phyloP scores from a whole-genome alignment of 371 early-diverging fungal genomes.

The Quaeritorhiza haematococci region DNA sequence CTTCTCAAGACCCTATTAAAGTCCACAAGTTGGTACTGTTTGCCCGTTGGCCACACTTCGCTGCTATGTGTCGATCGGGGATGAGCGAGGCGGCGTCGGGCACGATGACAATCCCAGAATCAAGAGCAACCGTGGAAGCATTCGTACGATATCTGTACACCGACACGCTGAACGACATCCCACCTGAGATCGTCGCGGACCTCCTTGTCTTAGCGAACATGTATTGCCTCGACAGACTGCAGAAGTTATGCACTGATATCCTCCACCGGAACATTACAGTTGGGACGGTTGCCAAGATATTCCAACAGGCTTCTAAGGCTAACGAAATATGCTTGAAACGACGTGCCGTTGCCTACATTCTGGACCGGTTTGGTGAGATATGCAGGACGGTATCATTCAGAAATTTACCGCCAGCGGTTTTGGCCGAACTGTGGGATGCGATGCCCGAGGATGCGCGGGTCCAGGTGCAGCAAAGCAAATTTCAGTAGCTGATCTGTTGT shows the following conservation, averaged over 20 bases:
- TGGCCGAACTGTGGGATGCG: too few relatives aligned
- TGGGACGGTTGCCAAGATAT: too few relatives aligned
- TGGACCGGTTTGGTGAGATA: too few relatives aligned
- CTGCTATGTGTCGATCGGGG: constrained; percentile 44
- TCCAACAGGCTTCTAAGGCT: too few relatives aligned
- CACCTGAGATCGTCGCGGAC: constrained; percentile 46
- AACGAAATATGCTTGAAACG: too few relatives aligned
- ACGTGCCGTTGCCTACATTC: too few relatives aligned
- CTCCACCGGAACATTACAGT: too few relatives aligned
- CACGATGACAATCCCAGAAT: constrained; percentile 48
- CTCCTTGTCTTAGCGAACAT: constrained; percentile 60
- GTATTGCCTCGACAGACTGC: constrained; percentile 54
- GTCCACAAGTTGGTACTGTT: constrained; percentile 58
- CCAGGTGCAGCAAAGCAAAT: too few relatives aligned
- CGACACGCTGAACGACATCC: constrained; percentile 45
- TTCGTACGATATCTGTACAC: constrained; percentile 60
- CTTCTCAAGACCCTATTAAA: constrained; percentile 43
- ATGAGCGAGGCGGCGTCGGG: constrained; percentile 46
- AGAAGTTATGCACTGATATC: constrained; percentile 51
- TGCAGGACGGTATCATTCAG: too few relatives aligned
- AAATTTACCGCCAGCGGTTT: too few relatives aligned
- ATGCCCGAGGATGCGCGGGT: too few relatives aligned
- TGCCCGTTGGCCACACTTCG: constrained; percentile 66
- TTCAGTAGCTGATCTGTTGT: too few relatives aligned
- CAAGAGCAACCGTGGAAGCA: constrained; percentile 42